Percentiles rank a stretch among this genome's conserved stretches.
Evolutionary conservation across 305 asterid genomes (phyloP).

Genomic region (Fraxinus greggii): DNA sequence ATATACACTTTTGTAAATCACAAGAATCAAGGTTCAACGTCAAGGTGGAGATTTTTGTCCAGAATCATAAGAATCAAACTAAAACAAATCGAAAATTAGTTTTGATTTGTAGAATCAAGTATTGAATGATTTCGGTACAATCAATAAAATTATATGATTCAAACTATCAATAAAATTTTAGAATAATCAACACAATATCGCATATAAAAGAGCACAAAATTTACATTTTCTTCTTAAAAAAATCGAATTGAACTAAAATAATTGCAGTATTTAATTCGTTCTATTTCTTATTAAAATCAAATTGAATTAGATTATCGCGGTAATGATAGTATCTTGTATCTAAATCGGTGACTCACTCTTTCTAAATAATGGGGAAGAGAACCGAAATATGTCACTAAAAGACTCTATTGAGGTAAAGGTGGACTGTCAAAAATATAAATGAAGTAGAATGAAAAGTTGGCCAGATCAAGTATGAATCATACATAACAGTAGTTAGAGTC

Average conservation of each 20-base stretch:
- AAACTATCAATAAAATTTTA: not conserved
- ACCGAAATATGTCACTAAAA: too few species aligned
- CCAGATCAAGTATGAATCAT: too few species aligned
- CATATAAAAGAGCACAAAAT: not conserved
- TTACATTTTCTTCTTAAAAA: not conserved
- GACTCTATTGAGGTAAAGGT: too few species aligned
- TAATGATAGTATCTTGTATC: too few species aligned
- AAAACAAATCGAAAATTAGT: not conserved
- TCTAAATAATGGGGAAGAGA: too few species aligned
- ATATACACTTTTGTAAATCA: not conserved
- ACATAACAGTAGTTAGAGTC: too few species aligned
- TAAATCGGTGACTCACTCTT: too few species aligned
- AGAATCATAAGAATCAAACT: too few species aligned
- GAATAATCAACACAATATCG: not conserved
- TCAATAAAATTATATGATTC: not conserved
- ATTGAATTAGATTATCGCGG: not conserved
- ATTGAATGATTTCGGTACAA: not conserved
- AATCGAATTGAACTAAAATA: not conserved
- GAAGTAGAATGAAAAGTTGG: too few species aligned
- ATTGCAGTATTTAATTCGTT: not conserved
- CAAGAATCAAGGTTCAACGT: not conserved
- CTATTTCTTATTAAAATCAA: not conserved
- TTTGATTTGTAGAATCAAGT: not conserved
- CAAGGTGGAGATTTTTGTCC: not conserved
- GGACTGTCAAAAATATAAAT: too few species aligned